A percentile compares a stretch with the other conserved stretches of the same genome.
Evolutionary conservation across 1,284 basidiomycete genomes (phyloP).

Genomic region (Ganoderma multipileum): DNA sequence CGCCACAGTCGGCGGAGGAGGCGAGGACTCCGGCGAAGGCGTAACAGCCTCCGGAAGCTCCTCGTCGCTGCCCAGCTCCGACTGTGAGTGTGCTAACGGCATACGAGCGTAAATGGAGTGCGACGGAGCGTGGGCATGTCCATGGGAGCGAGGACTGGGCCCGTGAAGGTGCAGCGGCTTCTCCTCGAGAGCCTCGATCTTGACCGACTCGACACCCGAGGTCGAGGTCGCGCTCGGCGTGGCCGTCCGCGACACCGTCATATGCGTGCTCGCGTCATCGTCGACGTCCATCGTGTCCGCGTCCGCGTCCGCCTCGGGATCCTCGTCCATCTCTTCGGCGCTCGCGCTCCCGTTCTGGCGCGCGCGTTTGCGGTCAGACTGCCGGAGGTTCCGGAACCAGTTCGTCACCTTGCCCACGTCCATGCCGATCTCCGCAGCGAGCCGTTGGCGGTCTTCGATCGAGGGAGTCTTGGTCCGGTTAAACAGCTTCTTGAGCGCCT

Average conservation of each 20-base stretch:
- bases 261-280: constrained; percentile 38
- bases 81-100: constrained; percentile 43
- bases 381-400: constrained; percentile 83
- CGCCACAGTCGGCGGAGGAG: constrained; percentile 44
- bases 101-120: constrained; percentile 35
- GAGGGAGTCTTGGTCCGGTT: constrained; percentile 74
- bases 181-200: constrained; percentile 46
- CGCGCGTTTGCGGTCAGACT: constrained; percentile 70
- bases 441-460: constrained; percentile 75
- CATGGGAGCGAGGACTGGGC: not conserved
- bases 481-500: constrained; percentile 73
- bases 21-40: constrained; percentile 65
- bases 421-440: constrained; percentile 79
- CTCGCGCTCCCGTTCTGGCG: constrained; percentile 33
- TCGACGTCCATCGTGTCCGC: constrained; percentile 34
- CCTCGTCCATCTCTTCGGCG: constrained; percentile 38
- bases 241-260: constrained; percentile 36
- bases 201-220: constrained; percentile 44
- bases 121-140: constrained; percentile 6
- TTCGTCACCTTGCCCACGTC: constrained; percentile 85
- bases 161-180: constrained; percentile 10
- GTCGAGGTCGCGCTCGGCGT: constrained; percentile 32
- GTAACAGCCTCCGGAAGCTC: constrained; percentile 76
- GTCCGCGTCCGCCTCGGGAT: constrained; percentile 17
- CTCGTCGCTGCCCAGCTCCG: constrained; percentile 63